Conservation (phyloP, 2,329 filamentous ascomycete genomes). For the Lojkania enalia region DNA sequence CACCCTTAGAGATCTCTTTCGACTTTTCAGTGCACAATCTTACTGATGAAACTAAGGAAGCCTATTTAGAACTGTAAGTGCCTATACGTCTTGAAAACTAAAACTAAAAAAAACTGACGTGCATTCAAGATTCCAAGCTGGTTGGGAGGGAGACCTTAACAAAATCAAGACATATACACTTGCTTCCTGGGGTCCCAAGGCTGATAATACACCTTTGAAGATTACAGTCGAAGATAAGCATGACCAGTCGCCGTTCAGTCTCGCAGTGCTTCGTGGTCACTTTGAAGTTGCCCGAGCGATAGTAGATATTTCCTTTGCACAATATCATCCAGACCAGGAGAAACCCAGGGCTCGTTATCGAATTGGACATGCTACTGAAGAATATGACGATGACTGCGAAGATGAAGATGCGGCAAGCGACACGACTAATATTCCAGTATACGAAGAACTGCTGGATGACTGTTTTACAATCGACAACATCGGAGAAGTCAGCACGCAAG, state of each 20-base stretch:
- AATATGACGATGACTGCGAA: conserved; percentile 46
- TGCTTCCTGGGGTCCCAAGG: conserved; percentile 58
- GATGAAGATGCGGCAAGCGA: conserved; percentile 26
- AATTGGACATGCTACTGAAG: conserved; percentile 40
- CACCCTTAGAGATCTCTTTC: conserved; percentile 56
- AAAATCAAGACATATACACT: conserved; percentile 68
- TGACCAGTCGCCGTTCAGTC: conserved; percentile 64
- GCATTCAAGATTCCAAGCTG: conserved; percentile 68
- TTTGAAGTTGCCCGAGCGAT: conserved; percentile 65
- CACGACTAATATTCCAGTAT: conserved; percentile 34
- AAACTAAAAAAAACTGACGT: conserved; percentile 2
- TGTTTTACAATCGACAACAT: conserved; percentile 77
- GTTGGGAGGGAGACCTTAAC: conserved; percentile 69
- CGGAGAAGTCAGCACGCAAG: conserved; percentile 68
- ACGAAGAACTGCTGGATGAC: conserved; percentile 62
- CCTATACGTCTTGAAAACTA: neutral
- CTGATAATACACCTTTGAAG: conserved; percentile 59
- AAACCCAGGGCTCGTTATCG: conserved; percentile 56
- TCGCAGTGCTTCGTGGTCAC: conserved; percentile 70
- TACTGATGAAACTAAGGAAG: conserved; percentile 58
- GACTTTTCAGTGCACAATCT: conserved; percentile 55
- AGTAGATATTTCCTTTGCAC: conserved; percentile 69
- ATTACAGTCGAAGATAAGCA: conserved; percentile 61
- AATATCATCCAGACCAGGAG: conserved; percentile 63
- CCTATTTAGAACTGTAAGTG: conserved; percentile 66